Conservation (phyloP, 495 filamentous ascomycete genomes). For the Staphylotrichum longicolle region DNA sequence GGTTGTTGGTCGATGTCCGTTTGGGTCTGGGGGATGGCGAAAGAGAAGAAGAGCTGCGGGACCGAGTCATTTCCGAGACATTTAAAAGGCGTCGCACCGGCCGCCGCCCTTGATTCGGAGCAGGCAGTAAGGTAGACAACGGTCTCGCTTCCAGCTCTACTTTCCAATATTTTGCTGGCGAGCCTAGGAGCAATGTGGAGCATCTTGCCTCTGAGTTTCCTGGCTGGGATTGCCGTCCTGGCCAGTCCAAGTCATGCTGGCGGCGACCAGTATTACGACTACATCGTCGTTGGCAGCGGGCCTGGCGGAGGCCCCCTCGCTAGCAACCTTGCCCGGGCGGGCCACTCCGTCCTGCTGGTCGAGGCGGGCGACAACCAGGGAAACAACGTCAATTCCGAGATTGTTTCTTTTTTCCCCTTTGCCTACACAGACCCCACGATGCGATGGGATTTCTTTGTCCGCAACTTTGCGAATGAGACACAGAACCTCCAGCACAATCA, state of each 20-base stretch:
- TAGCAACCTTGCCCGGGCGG: slow-evolving; percentile 55
- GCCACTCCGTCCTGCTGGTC: slow-evolving; percentile 54
- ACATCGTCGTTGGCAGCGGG: slow-evolving; percentile 44
- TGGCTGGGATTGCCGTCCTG: not conserved
- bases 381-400: slow-evolving; percentile 9
- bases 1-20: not conserved
- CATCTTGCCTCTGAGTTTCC: not conserved
- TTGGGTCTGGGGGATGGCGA: not conserved
- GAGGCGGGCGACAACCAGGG: slow-evolving; percentile 53
- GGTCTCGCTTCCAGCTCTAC: not conserved
- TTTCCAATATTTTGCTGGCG: not conserved
- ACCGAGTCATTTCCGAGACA: too few species aligned
- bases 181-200: not conserved
- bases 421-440: slow-evolving; percentile 36
- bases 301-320: slow-evolving; percentile 59
- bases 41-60: not conserved
- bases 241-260: not conserved
- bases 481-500: slow-evolving; percentile 37
- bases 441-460: slow-evolving; percentile 42
- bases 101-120: not conserved
- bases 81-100: too few species aligned
- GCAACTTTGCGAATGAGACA: slow-evolving; percentile 37
- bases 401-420: slow-evolving; percentile 20
- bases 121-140: not conserved
- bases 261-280: slow-evolving; percentile 31